Conservation (phyloP, 208 protist genomes). For the Acanthamoeba rhysodes region DNA sequence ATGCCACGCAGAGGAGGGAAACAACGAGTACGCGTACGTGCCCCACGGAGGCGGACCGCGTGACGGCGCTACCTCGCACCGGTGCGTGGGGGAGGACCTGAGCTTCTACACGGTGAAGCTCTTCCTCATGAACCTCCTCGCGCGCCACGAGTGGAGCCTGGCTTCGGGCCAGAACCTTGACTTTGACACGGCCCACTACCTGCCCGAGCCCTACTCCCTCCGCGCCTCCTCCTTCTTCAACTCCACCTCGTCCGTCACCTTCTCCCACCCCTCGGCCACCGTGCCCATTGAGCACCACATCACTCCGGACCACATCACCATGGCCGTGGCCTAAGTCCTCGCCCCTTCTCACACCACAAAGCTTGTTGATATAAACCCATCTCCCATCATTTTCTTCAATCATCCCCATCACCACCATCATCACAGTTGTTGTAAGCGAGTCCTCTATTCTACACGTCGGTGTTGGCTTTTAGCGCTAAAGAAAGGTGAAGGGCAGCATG, state of each 20-base stretch:
- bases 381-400: too few species aligned
- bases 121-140: conserved; percentile 8
- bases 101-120: conserved; percentile 50
- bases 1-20: background rate
- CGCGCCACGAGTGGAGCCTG: conserved; percentile 1
- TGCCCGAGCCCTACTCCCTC: conserved; percentile 22
- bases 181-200: conserved; percentile 36
- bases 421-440: background rate
- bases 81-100: conserved; percentile 15
- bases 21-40: background rate
- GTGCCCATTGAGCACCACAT: background rate
- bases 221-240: conserved; percentile 17
- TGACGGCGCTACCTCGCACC: background rate
- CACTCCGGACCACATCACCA: conserved; percentile 2
- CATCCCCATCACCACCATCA: background rate
- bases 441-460: background rate
- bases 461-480: background rate
- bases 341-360: background rate
- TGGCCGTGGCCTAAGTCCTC: background rate
- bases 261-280: background rate
- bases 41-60: conserved; percentile 4
- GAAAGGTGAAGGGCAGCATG: conserved; percentile 36
- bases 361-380: too few species aligned
- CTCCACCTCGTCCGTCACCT: background rate
- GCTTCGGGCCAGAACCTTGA: background rate